Evolutionary conservation across 768 basidiomycete genomes (phyloP), one percentile per base, ranked within the genome.

Genomic region (Lactarius deliciosus): DNA sequence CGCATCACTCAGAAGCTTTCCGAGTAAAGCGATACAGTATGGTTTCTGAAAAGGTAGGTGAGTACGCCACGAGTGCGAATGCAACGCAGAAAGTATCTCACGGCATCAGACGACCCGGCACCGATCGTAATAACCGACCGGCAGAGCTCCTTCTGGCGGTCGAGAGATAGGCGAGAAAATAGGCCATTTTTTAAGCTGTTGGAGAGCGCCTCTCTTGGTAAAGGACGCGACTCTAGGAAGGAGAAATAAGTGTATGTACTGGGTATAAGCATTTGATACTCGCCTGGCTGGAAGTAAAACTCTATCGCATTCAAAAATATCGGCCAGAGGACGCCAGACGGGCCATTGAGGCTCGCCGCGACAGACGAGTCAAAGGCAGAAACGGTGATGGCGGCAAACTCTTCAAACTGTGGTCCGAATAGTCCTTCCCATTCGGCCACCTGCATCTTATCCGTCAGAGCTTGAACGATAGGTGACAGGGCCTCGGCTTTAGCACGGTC

Each of bases 391-490:
- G 74, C 64, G 16, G 70, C 66, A 50, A 79, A 77, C 6, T 74
- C 70, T 20, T 77, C 73, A 32, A 82, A 74, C 10, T 79, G 76
- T 25, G 76, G 67, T 5, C 79, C 79, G 34, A 84, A 79, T 41
- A 78, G 74, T 53, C 11, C 40, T 38, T 65, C 55, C 43, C 54
- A 55, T n/a, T 38, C 56, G 2, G 58, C 43, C 11, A 36, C 59
- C 22, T 9, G 57, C n/a, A 55, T 60, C 16, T 72, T 63, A 11
- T 73, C 71, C 28, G 74, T 69, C 54, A 85, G 67, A 0, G 66
- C 69, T 68, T 83, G 80, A 59, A 94, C 76, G 7, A 85, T 80
- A 0, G 92, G 86, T 18, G 85, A 73, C 7, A 94, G 75, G 61
- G 87, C 81, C 50, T 83, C 80, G 8, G 85, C 77, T 68, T 85